A percentile compares a stretch with the other conserved stretches of the same genome.
These are phyloP conservation scores for Fusarium sp. DNA, from an alignment of 2,329 filamentous ascomycete genomes.

Conservation along the genomic window DNA sequence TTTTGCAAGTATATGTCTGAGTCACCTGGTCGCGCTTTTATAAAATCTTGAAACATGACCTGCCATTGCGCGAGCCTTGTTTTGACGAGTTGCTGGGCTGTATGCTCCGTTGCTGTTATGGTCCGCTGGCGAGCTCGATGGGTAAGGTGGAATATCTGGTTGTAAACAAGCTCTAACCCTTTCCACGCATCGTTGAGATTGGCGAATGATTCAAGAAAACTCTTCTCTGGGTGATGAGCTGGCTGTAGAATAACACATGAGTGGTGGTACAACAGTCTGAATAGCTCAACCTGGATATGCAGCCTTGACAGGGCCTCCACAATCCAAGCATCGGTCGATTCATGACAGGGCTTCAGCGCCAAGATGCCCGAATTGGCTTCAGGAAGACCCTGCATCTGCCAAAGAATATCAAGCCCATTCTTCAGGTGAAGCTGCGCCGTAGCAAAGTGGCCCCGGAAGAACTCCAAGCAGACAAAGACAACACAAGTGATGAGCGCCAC, in stretches of 20 bases:
- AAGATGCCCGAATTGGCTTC: constrained; percentile 43
- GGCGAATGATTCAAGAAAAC: constrained; percentile 3
- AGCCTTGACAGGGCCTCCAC: constrained; percentile 54
- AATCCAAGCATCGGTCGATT: constrained; percentile 57
- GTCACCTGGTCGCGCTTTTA: constrained; percentile 9
- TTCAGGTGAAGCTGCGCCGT: constrained; percentile 34
- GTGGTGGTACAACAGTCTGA: constrained; percentile 34
- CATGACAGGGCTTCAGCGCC: constrained; percentile 20
- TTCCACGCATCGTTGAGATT: constrained; percentile 39
- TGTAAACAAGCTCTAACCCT: constrained; percentile 31
- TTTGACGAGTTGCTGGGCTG: constrained; percentile 28
- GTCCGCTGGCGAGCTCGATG: constrained; percentile 25
- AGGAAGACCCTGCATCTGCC: constrained; percentile 53
- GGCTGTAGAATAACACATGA: constrained; percentile 22
- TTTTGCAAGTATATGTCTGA: constrained; percentile 39
- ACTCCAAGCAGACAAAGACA: constrained; percentile 37
- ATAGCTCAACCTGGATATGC: constrained; percentile 46
- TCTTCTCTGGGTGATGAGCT: not conserved
- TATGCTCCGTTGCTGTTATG: not conserved
- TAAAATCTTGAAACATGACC: constrained; percentile 43
- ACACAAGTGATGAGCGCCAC: constrained; percentile 51
- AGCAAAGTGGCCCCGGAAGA: constrained; percentile 35
- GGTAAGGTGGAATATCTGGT: constrained; percentile 37
- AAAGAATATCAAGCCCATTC: constrained; percentile 44
- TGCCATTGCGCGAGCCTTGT: constrained; percentile 38